These are phyloP conservation scores for Aegilops umbellulata DNA, from an alignment of 176 grass and related monocot species.

Conservation along the genomic window DNA sequence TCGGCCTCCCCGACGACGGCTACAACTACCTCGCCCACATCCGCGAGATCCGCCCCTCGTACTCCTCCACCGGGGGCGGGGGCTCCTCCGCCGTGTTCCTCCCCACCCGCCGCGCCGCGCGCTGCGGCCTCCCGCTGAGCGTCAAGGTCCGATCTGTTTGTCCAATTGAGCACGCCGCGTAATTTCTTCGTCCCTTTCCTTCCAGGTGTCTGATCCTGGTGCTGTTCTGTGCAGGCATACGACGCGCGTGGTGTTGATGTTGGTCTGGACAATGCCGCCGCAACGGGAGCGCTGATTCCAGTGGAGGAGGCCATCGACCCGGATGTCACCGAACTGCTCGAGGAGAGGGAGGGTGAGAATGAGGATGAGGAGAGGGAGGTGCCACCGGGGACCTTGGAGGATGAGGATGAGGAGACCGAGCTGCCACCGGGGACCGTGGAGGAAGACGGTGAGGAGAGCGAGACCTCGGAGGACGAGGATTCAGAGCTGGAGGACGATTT, in stretches of 20 bases:
- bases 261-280: background rate
- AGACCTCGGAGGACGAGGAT: background rate
- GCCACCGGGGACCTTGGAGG: background rate
- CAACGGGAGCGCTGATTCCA: background rate
- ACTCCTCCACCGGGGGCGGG: slow-evolving; percentile 49
- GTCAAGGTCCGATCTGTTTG: slow-evolving; percentile 51
- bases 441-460: background rate
- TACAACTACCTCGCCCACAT: slow-evolving; percentile 89
- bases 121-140: slow-evolving; percentile 42
- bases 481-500: slow-evolving; percentile 75
- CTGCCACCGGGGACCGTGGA: background rate
- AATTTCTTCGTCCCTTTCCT: background rate
- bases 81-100: slow-evolving; percentile 53
- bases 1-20: slow-evolving; percentile 85
- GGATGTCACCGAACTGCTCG: slow-evolving; percentile 59
- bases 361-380: slow-evolving; percentile 7
- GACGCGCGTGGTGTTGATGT: slow-evolving; percentile 52
- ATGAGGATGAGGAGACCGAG: background rate
- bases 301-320: slow-evolving; percentile 51
- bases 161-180: background rate
- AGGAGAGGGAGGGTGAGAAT: slow-evolving; percentile 7
- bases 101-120: slow-evolving; percentile 43
- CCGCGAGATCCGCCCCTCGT: slow-evolving; percentile 64
- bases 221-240: slow-evolving; percentile 45
- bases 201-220: background rate